phyloP scores from a whole-genome alignment of 2,329 filamentous ascomycete genomes.

The Pseudocercospora fuligena region DNA sequence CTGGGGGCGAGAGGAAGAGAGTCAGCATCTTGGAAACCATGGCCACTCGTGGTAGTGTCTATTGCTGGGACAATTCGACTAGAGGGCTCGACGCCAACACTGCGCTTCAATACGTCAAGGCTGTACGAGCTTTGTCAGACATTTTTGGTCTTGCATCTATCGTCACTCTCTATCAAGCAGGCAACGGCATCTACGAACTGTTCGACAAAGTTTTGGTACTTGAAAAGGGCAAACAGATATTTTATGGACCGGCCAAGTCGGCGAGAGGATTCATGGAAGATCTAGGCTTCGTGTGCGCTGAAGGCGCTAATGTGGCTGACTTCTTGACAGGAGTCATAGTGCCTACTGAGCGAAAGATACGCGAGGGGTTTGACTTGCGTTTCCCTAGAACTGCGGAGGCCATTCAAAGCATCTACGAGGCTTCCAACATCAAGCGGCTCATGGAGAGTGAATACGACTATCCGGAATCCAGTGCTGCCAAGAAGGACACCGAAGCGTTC shows the following conservation, averaged over 20 bases:
- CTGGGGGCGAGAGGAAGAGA: constrained; percentile 70
- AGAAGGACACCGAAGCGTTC: constrained; percentile 59
- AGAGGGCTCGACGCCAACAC: constrained; percentile 68
- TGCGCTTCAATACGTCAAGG: constrained; percentile 58
- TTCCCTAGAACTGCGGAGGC: constrained; percentile 50
- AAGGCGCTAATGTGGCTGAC: constrained; percentile 67
- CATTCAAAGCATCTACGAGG: constrained; percentile 56
- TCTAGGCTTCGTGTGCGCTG: constrained; percentile 65
- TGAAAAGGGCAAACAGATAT: constrained; percentile 68
- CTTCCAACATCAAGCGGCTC: constrained; percentile 51
- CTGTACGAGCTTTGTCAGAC: constrained; percentile 66
- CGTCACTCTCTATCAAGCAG: constrained; percentile 70
- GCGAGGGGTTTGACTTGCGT: constrained; percentile 41
- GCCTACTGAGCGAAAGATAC: constrained; percentile 52
- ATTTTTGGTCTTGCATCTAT: constrained; percentile 63
- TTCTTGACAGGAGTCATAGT: constrained; percentile 66
- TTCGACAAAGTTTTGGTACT: constrained; percentile 73
- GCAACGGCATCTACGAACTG: constrained; percentile 69
- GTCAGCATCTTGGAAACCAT: constrained; percentile 71
- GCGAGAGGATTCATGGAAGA: constrained; percentile 68
- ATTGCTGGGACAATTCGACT: constrained; percentile 70
- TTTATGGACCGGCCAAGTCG: constrained; percentile 63
- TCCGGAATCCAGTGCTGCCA: constrained; percentile 54
- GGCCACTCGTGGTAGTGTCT: constrained; percentile 60
- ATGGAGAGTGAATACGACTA: constrained; percentile 64